These are phyloP conservation scores for Dendrocalamus latiflorus DNA, from an alignment of 202 grass and related monocot species.

Conservation along the genomic window DNA sequence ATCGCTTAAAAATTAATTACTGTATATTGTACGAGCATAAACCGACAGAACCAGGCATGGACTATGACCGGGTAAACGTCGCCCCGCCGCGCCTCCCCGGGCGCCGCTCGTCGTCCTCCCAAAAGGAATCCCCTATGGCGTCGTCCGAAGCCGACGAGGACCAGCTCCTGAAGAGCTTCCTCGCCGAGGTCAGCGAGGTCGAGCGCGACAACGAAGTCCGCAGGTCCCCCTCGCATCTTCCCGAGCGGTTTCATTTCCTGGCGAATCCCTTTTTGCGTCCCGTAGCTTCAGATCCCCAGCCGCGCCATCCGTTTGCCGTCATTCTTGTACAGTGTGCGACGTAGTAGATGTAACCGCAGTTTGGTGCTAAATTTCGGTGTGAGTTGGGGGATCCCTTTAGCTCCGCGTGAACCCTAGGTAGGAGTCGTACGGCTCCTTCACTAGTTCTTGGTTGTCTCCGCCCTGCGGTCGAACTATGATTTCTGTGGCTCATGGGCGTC, in stretches of 20 bases:
- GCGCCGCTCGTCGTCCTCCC: neutral
- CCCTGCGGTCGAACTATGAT: neutral
- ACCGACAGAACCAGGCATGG: no score
- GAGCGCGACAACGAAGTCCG: no score
- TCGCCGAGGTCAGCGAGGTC: constrained; percentile 98
- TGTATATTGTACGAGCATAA: no score
- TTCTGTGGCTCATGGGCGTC: neutral
- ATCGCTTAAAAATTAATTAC: no score
- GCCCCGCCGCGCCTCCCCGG: neutral
- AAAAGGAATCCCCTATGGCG: constrained; percentile 22
- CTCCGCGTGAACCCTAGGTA: constrained; percentile 34
- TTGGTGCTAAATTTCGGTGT: neutral
- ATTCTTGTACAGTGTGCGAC: neutral
- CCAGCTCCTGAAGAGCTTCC: constrained; percentile 85
- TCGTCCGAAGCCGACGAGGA: constrained; percentile 68
- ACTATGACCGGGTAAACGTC: no score
- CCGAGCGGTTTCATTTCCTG: neutral
- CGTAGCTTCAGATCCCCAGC: constrained; percentile 39
- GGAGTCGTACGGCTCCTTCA: neutral
- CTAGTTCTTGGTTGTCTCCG: neutral
- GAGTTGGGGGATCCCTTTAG: neutral
- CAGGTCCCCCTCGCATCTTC: constrained; percentile 21
- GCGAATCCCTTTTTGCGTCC: neutral
- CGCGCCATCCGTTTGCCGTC: no score
- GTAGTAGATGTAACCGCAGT: neutral